Evolutionary conservation across 2,329 filamentous ascomycete genomes (phyloP).

Genomic region (Fusarium metavorans): DNA sequence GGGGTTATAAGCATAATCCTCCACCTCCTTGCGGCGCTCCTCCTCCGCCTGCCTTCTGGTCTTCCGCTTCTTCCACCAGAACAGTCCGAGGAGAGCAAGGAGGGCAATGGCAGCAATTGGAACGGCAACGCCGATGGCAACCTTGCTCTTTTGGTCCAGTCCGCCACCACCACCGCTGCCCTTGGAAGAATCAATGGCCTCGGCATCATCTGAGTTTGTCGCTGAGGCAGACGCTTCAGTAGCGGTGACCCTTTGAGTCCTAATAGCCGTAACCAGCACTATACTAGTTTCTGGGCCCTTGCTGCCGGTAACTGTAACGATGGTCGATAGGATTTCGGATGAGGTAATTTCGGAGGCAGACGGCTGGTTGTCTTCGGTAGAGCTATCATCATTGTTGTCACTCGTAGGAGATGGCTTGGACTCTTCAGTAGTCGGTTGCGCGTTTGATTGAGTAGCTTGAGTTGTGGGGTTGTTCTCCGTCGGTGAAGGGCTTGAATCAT

Average conservation of each 20-base stretch:
- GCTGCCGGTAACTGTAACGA: conserved; percentile 43
- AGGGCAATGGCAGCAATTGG: conserved; percentile 90
- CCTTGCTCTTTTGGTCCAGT: conserved; percentile 75
- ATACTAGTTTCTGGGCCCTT: conserved; percentile 38
- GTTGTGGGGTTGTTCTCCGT: not conserved
- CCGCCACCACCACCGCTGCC: conserved; percentile 49
- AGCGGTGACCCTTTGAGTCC: conserved; percentile 27
- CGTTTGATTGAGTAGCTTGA: conserved; percentile 10
- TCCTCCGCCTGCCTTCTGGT: conserved; percentile 87
- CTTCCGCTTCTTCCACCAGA: conserved; percentile 91
- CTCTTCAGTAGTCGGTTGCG: conserved; percentile 23
- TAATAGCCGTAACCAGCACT: conserved; percentile 45
- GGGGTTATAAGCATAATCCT: conserved; percentile 98
- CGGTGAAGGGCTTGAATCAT: conserved; percentile 2
- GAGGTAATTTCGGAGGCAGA: conserved; percentile 25
- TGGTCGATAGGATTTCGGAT: conserved; percentile 32
- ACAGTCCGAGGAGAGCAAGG: conserved; percentile 80
- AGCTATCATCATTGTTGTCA: conserved; percentile 25
- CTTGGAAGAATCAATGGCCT: conserved; percentile 43
- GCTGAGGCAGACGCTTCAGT: conserved; percentile 33
- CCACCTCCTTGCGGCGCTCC: conserved; percentile 92
- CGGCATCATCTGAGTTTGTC: conserved; percentile 45
- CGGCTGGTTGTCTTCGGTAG: conserved; percentile 11
- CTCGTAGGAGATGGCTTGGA: conserved; percentile 20
- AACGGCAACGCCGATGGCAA: conserved; percentile 93